Conservation (phyloP, 192 early-diverging fungal genomes). For the Umbelopsis sp. region DNA sequence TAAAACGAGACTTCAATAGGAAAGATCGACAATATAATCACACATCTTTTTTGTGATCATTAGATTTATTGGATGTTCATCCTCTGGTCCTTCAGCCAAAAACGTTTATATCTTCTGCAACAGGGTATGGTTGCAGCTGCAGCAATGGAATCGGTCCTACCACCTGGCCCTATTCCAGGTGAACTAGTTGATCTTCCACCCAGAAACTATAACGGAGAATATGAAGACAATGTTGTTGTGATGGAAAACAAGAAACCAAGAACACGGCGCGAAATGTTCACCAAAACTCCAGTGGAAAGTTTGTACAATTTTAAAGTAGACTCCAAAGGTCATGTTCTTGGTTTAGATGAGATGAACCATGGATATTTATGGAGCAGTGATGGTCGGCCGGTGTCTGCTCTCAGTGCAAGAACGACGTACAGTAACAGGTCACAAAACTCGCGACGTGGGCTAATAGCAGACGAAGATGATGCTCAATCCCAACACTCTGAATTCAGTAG, state of each 20-base stretch:
- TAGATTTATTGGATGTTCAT: slow-evolving; percentile 11
- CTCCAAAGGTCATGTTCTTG: not conserved
- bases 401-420: slow-evolving; percentile 3
- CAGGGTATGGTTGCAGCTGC: not conserved
- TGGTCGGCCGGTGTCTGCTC: not conserved
- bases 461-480: not conserved
- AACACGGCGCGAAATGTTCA: slow-evolving; percentile 11
- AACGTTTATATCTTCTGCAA: not conserved
- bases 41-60: not conserved
- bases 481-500: not conserved
- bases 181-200: slow-evolving; percentile 2
- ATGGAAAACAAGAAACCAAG: slow-evolving; percentile 7
- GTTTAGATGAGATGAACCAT: not conserved
- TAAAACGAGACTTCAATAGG: not conserved
- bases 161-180: slow-evolving; percentile 1
- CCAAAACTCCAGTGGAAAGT: not conserved
- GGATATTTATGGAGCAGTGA: not conserved
- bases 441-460: not conserved
- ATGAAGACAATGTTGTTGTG: slow-evolving; percentile 9
- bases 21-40: not conserved
- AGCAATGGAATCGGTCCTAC: not conserved
- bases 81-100: not conserved
- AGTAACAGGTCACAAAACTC: not conserved
- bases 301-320: not conserved
- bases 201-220: not conserved